Evolutionary conservation across 495 filamentous ascomycete species (phyloP), one percentile per base, ranked within the genome.

Genomic region (Podospora pseudoanserina): DNA sequence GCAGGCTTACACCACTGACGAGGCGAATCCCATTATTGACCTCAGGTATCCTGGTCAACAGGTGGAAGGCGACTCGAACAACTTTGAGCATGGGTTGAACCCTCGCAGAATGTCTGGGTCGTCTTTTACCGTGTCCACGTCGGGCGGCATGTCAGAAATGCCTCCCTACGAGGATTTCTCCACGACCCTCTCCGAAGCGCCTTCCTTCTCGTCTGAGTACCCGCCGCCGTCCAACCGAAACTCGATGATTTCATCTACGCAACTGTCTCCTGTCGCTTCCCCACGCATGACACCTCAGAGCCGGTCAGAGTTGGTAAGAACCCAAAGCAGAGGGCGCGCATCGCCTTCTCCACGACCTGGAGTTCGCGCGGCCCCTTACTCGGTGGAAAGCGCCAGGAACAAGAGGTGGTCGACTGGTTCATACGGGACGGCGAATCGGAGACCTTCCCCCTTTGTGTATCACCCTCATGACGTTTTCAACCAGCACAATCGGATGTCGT

Each of bases 401-500:
- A 91, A 91, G 79, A 80, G 89, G 68, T 91, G 89, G 89, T 91
- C 89, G 26, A 90, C 89, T 15, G 89, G 87, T 23, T 90, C 86
- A 19, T 89, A 83, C 73, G 84, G 78, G n/a, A 81, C 84, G 26
- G 77, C 80, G 18, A 84, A 80, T 68, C 78, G 86, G 57, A 78
- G 84, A 18, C 83, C 83, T 26, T 83, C 86, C 5, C 85, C 86
- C 55, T 87, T 86, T 66, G 74, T 86, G 54, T 84, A 83, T 73
- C 80, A 84, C 53, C 79, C 82, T 30, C 79, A 85, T 67, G 82
- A 89, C 64, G 71, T 79, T 57, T 82, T 83, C 78, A 78, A 79
- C 57, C 73, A 79, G 54, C 81, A 76, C 62, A 68, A 68, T 34
- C 79, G 81, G 53, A 78, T 84, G 74, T 83, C 85, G 3, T 80